Conservation (phyloP, 2,329 filamentous ascomycete species). For the Beauveria sp. region DNA sequence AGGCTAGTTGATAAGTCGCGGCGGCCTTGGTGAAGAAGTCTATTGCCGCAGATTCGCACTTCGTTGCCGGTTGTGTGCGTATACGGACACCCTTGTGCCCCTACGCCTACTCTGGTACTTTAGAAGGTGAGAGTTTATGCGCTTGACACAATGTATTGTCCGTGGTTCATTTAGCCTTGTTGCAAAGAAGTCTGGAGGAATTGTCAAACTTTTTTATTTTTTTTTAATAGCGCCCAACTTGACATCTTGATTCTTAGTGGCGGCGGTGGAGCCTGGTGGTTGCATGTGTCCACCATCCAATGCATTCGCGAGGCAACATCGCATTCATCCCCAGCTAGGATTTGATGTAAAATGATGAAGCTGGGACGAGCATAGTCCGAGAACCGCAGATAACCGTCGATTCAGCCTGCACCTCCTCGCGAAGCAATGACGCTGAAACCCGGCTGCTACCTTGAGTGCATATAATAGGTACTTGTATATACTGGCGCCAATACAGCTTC, state of each 20-base stretch:
- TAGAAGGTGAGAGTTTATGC: background rate
- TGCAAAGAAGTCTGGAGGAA: background rate
- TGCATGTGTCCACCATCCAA: background rate
- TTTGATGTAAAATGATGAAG: background rate
- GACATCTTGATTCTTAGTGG: background rate
- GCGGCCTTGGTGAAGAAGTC: no score
- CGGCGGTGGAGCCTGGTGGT: conserved; percentile 3
- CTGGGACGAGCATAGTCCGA: background rate
- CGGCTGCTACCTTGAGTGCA: background rate
- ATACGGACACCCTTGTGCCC: background rate
- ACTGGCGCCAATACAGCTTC: no score
- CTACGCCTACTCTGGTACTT: background rate
- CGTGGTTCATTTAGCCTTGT: background rate
- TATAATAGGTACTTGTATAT: no score
- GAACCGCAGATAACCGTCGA: background rate
- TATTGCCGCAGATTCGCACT: no score
- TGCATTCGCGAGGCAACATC: background rate
- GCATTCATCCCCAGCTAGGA: background rate
- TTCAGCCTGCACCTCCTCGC: background rate
- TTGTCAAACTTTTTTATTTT: background rate
- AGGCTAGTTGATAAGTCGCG: no score
- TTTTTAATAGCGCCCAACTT: background rate
- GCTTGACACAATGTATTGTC: background rate
- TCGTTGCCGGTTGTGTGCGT: background rate
- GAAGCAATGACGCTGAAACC: background rate